These are phyloP conservation scores for Trichoderma asperellum DNA, from an alignment of 2,329 filamentous ascomycete genomes.

Conservation along the genomic window DNA sequence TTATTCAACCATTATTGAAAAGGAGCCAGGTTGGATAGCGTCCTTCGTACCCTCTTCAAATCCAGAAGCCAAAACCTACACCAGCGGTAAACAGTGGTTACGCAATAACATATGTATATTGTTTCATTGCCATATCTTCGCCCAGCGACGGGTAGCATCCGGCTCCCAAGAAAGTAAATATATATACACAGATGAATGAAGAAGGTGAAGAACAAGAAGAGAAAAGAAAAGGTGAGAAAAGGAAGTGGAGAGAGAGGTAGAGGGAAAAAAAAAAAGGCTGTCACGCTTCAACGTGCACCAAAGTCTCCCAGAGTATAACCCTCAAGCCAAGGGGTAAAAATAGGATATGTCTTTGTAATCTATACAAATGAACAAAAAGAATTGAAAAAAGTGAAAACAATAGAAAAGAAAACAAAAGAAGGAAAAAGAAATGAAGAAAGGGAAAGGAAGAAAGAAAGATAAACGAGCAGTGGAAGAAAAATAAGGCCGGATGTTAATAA, in stretches of 20 bases:
- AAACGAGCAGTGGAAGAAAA: not conserved
- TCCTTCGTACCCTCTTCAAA: not conserved
- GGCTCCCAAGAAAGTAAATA: conserved; percentile 1
- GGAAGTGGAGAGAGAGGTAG: not conserved
- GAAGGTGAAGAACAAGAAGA: not conserved
- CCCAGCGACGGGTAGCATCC: conserved; percentile 18
- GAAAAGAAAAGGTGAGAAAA: not conserved
- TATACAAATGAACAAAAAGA: conserved; percentile 24
- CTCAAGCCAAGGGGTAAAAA: not conserved
- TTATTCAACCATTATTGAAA: not conserved
- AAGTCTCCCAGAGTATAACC: conserved; percentile 1
- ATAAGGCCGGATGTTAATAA: conserved; percentile 3
- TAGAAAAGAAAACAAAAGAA: too few relatives aligned
- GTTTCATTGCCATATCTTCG: not conserved
- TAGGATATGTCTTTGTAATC: conserved; percentile 24
- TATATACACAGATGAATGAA: conserved; percentile 10
- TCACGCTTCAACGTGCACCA: conserved; percentile 2
- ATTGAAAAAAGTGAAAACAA: conserved; percentile 3
- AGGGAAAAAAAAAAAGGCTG: not conserved
- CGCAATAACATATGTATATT: not conserved
- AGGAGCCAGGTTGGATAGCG: not conserved
- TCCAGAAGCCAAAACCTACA: not conserved
- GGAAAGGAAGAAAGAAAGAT: not conserved
- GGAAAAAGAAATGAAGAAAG: too few relatives aligned
- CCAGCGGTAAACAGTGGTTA: not conserved